Evolutionary conservation across 2,329 filamentous ascomycete species (phyloP).

Genomic region (Ophiostoma perfectum): DNA sequence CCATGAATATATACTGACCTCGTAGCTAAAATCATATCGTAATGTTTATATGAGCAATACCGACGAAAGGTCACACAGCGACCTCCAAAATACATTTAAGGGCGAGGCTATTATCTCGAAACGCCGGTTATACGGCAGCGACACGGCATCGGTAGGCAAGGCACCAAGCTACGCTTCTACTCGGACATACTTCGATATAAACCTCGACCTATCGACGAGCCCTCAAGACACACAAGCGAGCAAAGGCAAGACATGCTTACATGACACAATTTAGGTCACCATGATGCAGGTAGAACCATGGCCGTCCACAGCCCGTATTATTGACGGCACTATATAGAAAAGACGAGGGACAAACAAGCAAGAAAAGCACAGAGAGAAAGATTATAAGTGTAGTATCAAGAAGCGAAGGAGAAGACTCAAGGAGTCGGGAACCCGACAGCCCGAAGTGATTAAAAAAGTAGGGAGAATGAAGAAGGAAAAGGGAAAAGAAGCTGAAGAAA

Average conservation of each 20-base stretch:
- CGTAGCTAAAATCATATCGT: too few relatives aligned
- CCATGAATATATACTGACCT: too few relatives aligned
- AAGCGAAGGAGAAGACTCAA: neutral
- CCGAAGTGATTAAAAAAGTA: neutral
- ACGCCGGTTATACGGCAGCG: neutral
- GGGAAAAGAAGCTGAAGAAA: neutral
- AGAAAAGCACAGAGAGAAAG: neutral
- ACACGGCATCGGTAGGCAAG: neutral
- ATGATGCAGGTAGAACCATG: too few relatives aligned
- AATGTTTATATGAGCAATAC: neutral
- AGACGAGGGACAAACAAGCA: neutral
- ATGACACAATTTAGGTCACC: too few relatives aligned
- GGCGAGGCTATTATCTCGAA: constrained; percentile 2
- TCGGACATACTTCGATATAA: too few relatives aligned
- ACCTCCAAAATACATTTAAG: neutral
- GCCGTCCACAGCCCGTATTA: constrained; percentile 12
- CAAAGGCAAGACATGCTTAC: neutral
- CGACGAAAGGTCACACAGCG: neutral
- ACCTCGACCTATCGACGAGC: neutral
- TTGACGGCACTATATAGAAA: constrained; percentile 8
- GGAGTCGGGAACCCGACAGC: too few relatives aligned
- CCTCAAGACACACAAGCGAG: neutral
- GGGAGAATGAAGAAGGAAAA: neutral
- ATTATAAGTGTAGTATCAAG: neutral
- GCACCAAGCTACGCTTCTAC: neutral